Conservation (phyloP, 1,284 basidiomycete species). For the Sparassis latifolia region DNA sequence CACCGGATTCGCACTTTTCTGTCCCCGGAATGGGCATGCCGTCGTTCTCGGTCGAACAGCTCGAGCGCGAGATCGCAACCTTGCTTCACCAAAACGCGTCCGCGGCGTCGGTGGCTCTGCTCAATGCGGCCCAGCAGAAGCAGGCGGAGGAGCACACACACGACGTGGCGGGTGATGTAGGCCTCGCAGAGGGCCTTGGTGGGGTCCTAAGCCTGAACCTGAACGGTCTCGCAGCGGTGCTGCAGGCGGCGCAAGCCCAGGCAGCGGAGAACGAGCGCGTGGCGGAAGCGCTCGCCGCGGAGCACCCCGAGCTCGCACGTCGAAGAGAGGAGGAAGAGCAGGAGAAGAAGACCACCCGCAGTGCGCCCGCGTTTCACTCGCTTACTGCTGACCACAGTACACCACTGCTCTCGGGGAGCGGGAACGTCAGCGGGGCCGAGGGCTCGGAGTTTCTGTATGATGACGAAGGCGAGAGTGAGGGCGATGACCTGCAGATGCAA, state of each 20-base stretch:
- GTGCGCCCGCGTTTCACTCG: conserved; percentile 69
- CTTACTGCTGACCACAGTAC: conserved; percentile 48
- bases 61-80: conserved; percentile 67
- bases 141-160: conserved; percentile 32
- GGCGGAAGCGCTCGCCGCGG: conserved; percentile 36
- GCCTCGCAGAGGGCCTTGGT: conserved; percentile 3
- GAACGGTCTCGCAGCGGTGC: conserved; percentile 59
- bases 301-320: conserved; percentile 33
- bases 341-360: conserved; percentile 51
- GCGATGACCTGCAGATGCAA: conserved; percentile 18
- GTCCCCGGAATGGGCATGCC: conserved; percentile 27
- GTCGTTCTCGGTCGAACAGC: conserved; percentile 55
- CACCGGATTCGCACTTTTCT: conserved; percentile 5
- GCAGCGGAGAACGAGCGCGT: conserved; percentile 42
- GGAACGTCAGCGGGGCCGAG: conserved; percentile 28
- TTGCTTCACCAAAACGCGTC: conserved; percentile 66
- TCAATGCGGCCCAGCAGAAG: conserved; percentile 55
- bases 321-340: conserved; percentile 38
- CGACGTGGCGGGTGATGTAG: background rate
- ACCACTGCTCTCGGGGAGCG: conserved; percentile 12
- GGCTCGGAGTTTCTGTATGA: conserved; percentile 54
- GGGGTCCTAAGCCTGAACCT: conserved; percentile 40
- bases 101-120: conserved; percentile 50
- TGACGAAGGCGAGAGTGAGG: conserved; percentile 17
- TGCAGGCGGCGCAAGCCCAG: conserved; percentile 67